A percentile compares a stretch with the other conserved stretches of the same genome.
Conservation (phyloP, 805 yeast species). For the Pichia thaimueangensis region DNA sequence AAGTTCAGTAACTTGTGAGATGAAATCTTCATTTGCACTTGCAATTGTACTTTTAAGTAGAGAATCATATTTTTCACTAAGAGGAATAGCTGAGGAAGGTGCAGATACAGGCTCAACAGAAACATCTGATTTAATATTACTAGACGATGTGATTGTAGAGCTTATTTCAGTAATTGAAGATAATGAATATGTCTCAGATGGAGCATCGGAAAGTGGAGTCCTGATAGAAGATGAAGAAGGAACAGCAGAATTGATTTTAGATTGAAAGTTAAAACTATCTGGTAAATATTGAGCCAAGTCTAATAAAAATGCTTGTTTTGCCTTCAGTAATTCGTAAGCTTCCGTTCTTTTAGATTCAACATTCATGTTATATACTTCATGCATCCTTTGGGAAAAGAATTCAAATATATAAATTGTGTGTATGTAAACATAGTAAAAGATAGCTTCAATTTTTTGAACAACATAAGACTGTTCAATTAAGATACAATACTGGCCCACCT, state of each 20-base stretch:
- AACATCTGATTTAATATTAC: neutral
- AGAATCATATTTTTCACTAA: conserved; percentile 23
- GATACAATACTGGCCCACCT: conserved; percentile 19
- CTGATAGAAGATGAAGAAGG: neutral
- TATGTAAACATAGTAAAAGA: conserved; percentile 2
- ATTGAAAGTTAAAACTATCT: conserved; percentile 8
- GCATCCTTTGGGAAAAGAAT: conserved; percentile 12
- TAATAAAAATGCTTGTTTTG: conserved; percentile 26
- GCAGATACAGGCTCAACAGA: too few relatives aligned
- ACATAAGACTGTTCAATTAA: conserved; percentile 10
- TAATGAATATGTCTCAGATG: conserved; percentile 3
- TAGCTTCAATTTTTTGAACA: conserved; percentile 4
- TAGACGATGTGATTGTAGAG: neutral
- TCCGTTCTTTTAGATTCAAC: conserved; percentile 21
- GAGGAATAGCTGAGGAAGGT: conserved; percentile 17
- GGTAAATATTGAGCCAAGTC: conserved; percentile 6
- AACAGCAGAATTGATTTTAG: conserved; percentile 16
- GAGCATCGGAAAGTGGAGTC: conserved; percentile 3
- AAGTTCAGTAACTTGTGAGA: conserved; percentile 29
- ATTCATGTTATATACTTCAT: conserved; percentile 18
- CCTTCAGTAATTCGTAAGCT: conserved; percentile 25
- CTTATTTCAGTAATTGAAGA: conserved; percentile 1
- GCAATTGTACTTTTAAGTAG: conserved; percentile 33
- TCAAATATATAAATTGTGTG: conserved; percentile 1
- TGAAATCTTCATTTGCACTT: conserved; percentile 35